These are phyloP conservation scores for Neurospora sp. DNA, from an alignment of 495 filamentous ascomycete genomes.

Conservation along the genomic window DNA sequence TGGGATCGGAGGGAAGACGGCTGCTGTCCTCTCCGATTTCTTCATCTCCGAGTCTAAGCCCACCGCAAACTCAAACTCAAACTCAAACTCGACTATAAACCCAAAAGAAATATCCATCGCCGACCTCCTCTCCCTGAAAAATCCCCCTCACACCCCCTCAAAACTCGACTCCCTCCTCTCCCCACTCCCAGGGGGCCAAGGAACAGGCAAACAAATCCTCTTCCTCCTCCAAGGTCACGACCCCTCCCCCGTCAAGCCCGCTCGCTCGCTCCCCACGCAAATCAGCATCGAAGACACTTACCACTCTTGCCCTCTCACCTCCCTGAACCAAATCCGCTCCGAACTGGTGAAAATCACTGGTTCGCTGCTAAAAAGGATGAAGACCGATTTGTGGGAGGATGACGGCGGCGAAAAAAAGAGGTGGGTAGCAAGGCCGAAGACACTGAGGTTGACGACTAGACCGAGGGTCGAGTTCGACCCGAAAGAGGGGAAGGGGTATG, in stretches of 20 bases:
- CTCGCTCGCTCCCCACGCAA: slow-evolving; percentile 65
- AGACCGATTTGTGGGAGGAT: slow-evolving; percentile 65
- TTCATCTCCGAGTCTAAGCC: slow-evolving; percentile 36
- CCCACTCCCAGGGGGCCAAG: slow-evolving; percentile 47
- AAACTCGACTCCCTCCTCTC: slow-evolving; percentile 53
- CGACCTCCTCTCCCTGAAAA: slow-evolving; percentile 44
- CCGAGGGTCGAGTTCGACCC: too few species aligned
- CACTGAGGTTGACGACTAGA: too few species aligned
- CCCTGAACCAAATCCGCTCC: too few species aligned
- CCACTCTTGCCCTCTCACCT: too few species aligned
- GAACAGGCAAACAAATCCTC: slow-evolving; percentile 32
- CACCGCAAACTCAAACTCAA: slow-evolving; percentile 15
- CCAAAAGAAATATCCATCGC: slow-evolving; percentile 44
- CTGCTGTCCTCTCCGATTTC: slow-evolving; percentile 55
- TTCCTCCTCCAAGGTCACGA: slow-evolving; percentile 52
- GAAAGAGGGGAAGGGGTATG: too few species aligned
- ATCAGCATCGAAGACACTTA: slow-evolving; percentile 96
- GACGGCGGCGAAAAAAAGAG: too few species aligned
- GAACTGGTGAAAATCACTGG: slow-evolving; percentile 49
- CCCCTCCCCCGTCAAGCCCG: slow-evolving; percentile 55
- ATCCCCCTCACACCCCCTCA: slow-evolving; percentile 48
- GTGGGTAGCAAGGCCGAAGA: too few species aligned
- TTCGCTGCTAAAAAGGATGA: slow-evolving; percentile 72
- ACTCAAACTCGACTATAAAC: slow-evolving; percentile 28
- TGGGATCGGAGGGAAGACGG: slow-evolving; percentile 72